Base-by-base conservation (phyloP, 805 yeast species). In the Helenozyma baotianmanensis region DNA sequence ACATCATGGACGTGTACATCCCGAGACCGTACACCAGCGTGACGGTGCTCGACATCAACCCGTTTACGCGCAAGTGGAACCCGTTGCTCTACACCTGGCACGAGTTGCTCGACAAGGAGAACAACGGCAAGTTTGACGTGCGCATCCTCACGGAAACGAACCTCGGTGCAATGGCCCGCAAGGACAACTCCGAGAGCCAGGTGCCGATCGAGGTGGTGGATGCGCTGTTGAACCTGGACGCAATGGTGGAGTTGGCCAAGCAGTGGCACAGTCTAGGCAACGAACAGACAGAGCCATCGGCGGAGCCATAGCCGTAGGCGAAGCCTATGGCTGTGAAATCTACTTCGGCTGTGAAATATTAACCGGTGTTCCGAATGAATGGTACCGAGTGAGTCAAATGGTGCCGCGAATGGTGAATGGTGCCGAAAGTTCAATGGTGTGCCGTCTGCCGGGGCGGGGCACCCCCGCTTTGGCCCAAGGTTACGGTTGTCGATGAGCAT, bases 141-240 rank as follows among this genome's bases (percentile, higher is more conserved):
- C 62, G 97, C 19, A 55, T 90, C 10, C 79, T 90, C 4, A 71
- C 77, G 2, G 74, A 77, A 44, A 76, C 75, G 14, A 84, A 87
- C 40, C 62, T 83, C 6, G 84, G 87, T 0, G 65, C 90, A 19
- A 88, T 88, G 63, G 81, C 86, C 0, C 60, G 78, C 0, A 85
- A 82, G 43, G 95, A 86, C 30, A 90, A 86, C 51, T 76, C 95
- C 2, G 95, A 90, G 48, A 86, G 80, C 54, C 89, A 85, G 50
- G 96, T 92, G 2, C 99, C 99, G 0, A 69, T 74, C 32, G 99
- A 92, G 50, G 77, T 92, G 14, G 82, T 92, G 4, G 92, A 87
- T 53, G 96, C 96, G 2, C 70, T 84, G 21, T 49, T 77, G 46
- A 79, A 82, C 45, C 72, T 89, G 0, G 67, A 70, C 14, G 73